These are phyloP conservation scores for Dioscorea alata DNA, from an alignment of 106 monocot species.

Conservation along the genomic window DNA sequence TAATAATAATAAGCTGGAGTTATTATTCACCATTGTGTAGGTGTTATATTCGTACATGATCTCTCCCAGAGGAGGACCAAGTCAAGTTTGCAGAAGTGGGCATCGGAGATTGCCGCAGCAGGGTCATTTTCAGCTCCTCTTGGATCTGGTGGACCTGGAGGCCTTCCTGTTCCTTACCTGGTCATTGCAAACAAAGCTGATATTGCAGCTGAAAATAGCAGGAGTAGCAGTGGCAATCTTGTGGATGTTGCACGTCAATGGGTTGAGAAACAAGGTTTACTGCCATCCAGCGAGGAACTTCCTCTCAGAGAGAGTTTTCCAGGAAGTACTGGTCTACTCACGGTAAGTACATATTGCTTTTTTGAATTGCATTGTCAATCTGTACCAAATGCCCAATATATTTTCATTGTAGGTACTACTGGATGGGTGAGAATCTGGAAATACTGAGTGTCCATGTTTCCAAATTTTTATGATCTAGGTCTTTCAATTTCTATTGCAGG, in stretches of 20 bases:
- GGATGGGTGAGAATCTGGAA: too few relatives aligned
- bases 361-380: background rate
- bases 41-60: constrained; percentile 95
- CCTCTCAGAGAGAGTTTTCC: constrained; percentile 80
- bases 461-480: background rate
- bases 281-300: constrained; percentile 81
- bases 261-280: constrained; percentile 95
- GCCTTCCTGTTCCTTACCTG: constrained; percentile 85
- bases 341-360: constrained; percentile 33
- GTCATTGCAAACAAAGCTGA: constrained; percentile 92
- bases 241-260: constrained; percentile 94
- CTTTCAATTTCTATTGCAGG: constrained; percentile 33
- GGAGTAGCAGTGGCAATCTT: constrained; percentile 93
- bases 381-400: background rate
- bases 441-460: too few relatives aligned
- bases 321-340: constrained; percentile 49
- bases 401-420: background rate
- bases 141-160: constrained; percentile 70
- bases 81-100: constrained; percentile 75
- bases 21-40: constrained; percentile 14
- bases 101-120: constrained; percentile 54
- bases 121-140: constrained; percentile 90
- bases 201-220: constrained; percentile 52
- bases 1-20: too few relatives aligned
- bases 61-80: constrained; percentile 90